Evolutionary conservation across 2,329 filamentous ascomycete genomes (phyloP), one percentile per base, ranked within the genome.

Genomic region (Blastomyces gilchristii): DNA sequence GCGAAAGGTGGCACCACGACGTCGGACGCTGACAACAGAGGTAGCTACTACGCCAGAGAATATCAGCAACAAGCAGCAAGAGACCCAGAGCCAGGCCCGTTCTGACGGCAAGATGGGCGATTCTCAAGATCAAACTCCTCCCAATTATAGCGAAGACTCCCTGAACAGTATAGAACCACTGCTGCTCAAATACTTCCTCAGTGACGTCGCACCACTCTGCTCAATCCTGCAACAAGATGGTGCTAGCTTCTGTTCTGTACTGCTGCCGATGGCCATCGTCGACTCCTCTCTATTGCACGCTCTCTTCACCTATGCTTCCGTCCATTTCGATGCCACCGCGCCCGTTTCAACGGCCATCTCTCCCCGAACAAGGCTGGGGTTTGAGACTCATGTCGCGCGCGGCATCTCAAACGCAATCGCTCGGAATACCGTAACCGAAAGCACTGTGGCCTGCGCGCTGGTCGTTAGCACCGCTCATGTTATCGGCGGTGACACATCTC

Each of bases 261-360:
- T 49, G n/a, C 22, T 49, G 47, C 47, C 47, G 9, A 49, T 49
- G 65, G 65, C 65, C 31, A 66, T 66, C 45, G 65, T 63, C 52
- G 65, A 66, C 61, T 63, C 65, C 31, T 65, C 65, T 3, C 41
- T 66, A 12, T 63, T 66, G 2, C 63, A 66, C 14, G 65, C 65
- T 3, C 58, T 66, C n/a, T 66, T 66, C 49, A 56, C 63, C 52
- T 66, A 65, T 57, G 63, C 65, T 53, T 66, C 65, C 34, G 61
- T 65, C 43, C 63, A 66, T 61, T 56, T 60, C 31, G 50, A 63
- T 16, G 53, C 64, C 18, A 58, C 63, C 34, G 63, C 49, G 25
- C 37, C 61, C 28, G 56, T 60, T 37, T 43, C 63, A 25, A 61
- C 58, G 8, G 43, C 52, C 16, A 61, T 62, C 43, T 59, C 63